Evolutionary conservation across 257 asterid species (phyloP).

Genomic region (Scutellaria baicalensis): DNA sequence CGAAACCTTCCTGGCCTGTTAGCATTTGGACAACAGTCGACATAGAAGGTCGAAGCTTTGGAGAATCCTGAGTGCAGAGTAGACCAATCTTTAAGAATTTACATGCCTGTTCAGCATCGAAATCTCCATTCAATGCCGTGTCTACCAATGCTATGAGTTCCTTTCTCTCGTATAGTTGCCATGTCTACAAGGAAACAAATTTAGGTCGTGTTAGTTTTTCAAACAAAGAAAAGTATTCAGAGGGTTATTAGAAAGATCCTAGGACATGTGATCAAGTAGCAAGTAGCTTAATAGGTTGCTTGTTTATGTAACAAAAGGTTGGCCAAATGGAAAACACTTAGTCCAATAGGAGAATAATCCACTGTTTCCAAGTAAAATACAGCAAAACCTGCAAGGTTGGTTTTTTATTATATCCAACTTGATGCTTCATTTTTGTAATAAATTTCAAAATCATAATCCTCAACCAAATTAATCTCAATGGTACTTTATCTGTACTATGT

Average conservation of each 20-base stretch:
- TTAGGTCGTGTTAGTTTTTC: not conserved
- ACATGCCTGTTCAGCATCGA: conserved; percentile 84
- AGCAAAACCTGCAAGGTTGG: too few species aligned
- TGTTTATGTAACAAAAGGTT: too few species aligned
- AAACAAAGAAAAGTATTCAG: not conserved
- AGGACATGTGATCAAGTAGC: not conserved
- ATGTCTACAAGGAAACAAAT: conserved; percentile 40
- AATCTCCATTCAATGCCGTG: conserved; percentile 55
- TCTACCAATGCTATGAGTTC: conserved; percentile 69
- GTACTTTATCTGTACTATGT: not conserved
- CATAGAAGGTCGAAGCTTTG: conserved; percentile 90
- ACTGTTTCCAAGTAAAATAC: too few species aligned
- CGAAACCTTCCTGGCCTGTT: conserved; percentile 38
- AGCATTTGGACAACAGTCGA: conserved; percentile 73
- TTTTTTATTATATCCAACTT: too few species aligned
- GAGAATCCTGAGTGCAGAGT: conserved; percentile 86
- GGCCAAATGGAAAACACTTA: too few species aligned
- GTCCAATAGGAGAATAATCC: too few species aligned
- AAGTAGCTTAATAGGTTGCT: too few species aligned
- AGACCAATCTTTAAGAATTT: conserved; percentile 71
- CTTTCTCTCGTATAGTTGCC: conserved; percentile 66
- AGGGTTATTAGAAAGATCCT: not conserved
- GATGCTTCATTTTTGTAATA: not conserved
- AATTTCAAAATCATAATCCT: not conserved
- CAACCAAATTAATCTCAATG: not conserved